Evolutionary conservation across 768 basidiomycete genomes (phyloP).

Genomic region (Lentinula detonsa): DNA sequence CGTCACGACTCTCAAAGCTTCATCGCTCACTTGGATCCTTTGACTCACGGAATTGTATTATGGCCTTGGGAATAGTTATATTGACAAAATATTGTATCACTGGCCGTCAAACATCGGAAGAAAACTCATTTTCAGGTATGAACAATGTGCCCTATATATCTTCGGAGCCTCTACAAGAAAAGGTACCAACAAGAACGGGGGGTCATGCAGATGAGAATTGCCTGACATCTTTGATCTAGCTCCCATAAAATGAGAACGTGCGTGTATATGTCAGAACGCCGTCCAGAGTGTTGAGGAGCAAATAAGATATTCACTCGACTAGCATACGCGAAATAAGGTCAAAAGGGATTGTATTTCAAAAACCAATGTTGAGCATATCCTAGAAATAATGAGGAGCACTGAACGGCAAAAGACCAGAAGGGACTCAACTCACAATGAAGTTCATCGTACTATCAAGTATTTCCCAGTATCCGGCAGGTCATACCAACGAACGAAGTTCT

Average conservation of each 20-base stretch:
- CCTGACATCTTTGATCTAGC: conserved; percentile 46
- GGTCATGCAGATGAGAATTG: background rate
- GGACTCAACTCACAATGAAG: background rate
- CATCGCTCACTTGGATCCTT: background rate
- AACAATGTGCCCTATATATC: background rate
- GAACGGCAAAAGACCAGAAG: background rate
- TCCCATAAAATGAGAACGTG: conserved; percentile 95
- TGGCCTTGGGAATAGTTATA: background rate
- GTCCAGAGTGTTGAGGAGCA: conserved; percentile 98
- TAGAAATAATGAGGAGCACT: background rate
- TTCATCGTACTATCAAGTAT: background rate
- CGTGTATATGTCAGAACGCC: conserved; percentile 65
- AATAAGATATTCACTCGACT: background rate
- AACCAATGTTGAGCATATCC: background rate
- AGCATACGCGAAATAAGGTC: background rate
- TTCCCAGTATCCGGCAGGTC: conserved; percentile 14
- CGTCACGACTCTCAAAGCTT: background rate
- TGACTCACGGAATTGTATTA: background rate
- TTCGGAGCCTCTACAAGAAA: background rate
- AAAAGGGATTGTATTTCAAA: background rate
- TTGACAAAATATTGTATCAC: background rate
- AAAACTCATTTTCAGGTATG: no score
- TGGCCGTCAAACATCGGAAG: no score
- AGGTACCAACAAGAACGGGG: background rate
- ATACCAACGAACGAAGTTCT: conserved; percentile 9